A percentile compares a stretch with the other conserved stretches of the same genome.
These are phyloP conservation scores for Acacia confusa DNA, from an alignment of 306 rosid species.

Conservation along the genomic window DNA sequence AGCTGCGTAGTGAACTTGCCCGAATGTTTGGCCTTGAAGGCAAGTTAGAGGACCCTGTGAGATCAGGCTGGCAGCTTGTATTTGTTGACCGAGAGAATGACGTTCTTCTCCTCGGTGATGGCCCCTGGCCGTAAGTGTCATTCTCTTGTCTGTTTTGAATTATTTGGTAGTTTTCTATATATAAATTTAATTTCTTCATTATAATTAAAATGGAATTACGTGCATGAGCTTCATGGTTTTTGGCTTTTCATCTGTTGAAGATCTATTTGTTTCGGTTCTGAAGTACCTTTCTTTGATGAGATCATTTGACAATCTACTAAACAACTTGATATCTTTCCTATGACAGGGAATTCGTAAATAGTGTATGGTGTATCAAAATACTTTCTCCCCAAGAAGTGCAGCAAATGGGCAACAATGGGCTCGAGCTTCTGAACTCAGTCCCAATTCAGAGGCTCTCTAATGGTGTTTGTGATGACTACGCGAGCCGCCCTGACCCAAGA, in stretches of 20 bases:
- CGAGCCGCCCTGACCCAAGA: slow-evolving; percentile 77
- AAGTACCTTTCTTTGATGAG: background rate
- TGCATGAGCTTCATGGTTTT: slow-evolving; percentile 12
- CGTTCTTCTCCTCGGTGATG: slow-evolving; percentile 94
- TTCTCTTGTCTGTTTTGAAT: background rate
- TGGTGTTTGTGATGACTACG: slow-evolving; percentile 62
- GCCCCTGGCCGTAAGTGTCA: slow-evolving; percentile 60
- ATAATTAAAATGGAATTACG: background rate
- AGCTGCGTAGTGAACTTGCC: slow-evolving; percentile 91
- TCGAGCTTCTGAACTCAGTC: slow-evolving; percentile 72
- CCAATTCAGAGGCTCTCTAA: slow-evolving; percentile 84
- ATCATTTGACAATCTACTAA: background rate
- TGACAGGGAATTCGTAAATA: slow-evolving; percentile 90
- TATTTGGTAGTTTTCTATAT: background rate
- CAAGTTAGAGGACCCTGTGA: slow-evolving; percentile 92
- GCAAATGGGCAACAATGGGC: slow-evolving; percentile 85
- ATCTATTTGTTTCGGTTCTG: background rate
- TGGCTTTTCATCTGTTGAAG: slow-evolving; percentile 11
- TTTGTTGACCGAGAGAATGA: slow-evolving; percentile 98
- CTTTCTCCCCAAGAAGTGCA: slow-evolving; percentile 96
- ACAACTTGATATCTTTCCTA: slow-evolving; percentile 10
- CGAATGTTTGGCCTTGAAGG: slow-evolving; percentile 93
- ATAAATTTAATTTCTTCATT: background rate
- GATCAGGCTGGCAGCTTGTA: slow-evolving; percentile 99
- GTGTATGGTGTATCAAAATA: slow-evolving; percentile 93